Conservation (phyloP, 2,329 filamentous ascomycete genomes). For the Diaporthe destruens region DNA sequence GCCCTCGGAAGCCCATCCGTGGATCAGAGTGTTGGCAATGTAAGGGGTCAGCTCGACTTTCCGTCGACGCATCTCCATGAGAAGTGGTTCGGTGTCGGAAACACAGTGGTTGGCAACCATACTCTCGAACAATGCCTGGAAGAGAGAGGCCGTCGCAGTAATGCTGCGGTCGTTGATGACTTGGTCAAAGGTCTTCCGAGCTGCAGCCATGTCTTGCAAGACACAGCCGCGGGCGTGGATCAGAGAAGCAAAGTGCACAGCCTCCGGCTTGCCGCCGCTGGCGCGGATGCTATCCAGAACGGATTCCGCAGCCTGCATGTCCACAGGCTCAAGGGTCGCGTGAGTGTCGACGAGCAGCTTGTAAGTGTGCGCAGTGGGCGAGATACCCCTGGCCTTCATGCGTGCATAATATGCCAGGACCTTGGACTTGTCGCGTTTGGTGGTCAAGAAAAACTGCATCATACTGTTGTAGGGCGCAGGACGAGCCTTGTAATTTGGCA, state of each 20-base stretch:
- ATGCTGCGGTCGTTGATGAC: conserved; percentile 78
- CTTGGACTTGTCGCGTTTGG: conserved; percentile 95
- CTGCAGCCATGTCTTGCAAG: conserved; percentile 88
- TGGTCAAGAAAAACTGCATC: conserved; percentile 99
- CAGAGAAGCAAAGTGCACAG: conserved; percentile 94
- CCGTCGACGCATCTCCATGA: conserved; percentile 79
- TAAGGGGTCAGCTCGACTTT: conserved; percentile 92
- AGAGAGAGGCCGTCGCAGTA: conserved; percentile 84
- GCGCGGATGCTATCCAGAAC: conserved; percentile 83
- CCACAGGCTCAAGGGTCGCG: conserved; percentile 89
- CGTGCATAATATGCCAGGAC: conserved; percentile 95
- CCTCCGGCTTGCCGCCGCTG: conserved; percentile 82
- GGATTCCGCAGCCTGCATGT: conserved; percentile 88
- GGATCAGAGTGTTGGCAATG: conserved; percentile 97
- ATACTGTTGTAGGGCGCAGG: conserved; percentile 98
- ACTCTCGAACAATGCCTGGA: conserved; percentile 95
- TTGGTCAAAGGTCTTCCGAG: conserved; percentile 83
- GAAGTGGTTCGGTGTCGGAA: conserved; percentile 77
- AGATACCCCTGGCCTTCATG: conserved; percentile 88
- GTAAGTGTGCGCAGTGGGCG: conserved; percentile 95
- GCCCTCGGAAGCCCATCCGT: conserved; percentile 91
- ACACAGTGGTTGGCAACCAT: conserved; percentile 97
- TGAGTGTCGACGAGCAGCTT: conserved; percentile 97
- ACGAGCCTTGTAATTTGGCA: conserved; percentile 98
- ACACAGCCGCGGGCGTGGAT: conserved; percentile 97